A percentile compares a stretch with the other conserved stretches of the same genome.
These are phyloP conservation scores for Hydrangea macrophylla DNA, from an alignment of 148 eudicot species.

Conservation along the genomic window DNA sequence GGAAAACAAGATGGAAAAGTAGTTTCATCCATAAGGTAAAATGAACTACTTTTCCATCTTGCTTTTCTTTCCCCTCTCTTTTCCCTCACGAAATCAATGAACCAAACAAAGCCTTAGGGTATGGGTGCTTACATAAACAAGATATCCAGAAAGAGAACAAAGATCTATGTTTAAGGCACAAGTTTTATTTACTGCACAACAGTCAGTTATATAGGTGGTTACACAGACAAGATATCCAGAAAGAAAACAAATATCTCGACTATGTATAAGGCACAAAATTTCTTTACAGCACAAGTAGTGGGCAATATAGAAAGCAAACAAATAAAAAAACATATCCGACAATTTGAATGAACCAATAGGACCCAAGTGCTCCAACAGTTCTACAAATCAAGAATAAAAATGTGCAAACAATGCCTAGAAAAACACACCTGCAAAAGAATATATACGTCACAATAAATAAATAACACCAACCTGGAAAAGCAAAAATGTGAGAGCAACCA, in stretches of 20 bases:
- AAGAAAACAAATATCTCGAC: background rate
- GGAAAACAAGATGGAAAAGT: too few species aligned
- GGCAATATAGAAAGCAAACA: too few species aligned
- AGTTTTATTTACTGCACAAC: background rate
- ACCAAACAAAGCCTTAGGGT: too few species aligned
- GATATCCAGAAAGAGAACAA: background rate
- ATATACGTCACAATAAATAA: background rate
- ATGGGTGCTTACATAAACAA: constrained; percentile 1
- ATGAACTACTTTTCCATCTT: too few species aligned
- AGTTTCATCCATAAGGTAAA: too few species aligned
- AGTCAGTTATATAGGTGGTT: background rate
- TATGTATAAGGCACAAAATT: too few species aligned
- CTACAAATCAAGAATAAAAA: too few species aligned
- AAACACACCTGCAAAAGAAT: background rate
- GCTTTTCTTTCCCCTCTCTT: too few species aligned
- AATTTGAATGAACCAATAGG: background rate
- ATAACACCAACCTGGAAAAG: constrained; percentile 74
- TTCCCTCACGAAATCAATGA: too few species aligned
- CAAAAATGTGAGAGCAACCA: constrained; percentile 88
- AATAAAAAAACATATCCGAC: background rate
- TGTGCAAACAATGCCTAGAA: background rate
- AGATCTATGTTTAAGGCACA: background rate
- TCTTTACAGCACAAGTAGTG: too few species aligned
- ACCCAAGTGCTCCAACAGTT: background rate
- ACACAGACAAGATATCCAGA: background rate